These are phyloP conservation scores for Cryptococcus neoformans DNA, from an alignment of 1,284 basidiomycete species.

Conservation along the genomic window DNA sequence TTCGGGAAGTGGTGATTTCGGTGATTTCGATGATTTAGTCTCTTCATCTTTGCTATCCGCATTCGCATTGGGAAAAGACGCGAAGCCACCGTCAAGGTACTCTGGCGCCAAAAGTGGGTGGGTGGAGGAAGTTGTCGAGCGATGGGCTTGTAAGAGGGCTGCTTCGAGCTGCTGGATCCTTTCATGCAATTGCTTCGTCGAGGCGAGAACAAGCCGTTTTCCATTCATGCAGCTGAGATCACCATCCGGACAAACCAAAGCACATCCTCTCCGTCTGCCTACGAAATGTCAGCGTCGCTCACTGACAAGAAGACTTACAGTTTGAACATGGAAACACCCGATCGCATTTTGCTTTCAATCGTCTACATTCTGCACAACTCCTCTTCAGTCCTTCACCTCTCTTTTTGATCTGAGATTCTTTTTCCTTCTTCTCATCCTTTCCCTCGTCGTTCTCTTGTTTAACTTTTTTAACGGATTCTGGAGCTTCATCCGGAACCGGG, in stretches of 20 bases:
- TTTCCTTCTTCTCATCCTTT: constrained; percentile 14
- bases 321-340: constrained; percentile 44
- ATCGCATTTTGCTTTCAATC: constrained; percentile 46
- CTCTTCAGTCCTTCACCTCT: constrained; percentile 24
- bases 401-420: constrained; percentile 11
- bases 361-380: constrained; percentile 42
- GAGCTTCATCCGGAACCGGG: neutral
- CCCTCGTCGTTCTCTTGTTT: constrained; percentile 4
- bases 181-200: constrained; percentile 44
- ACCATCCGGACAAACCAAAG: constrained; percentile 43
- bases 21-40: neutral
- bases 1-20: neutral
- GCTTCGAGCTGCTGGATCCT: constrained; percentile 43
- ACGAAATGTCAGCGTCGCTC: constrained; percentile 1
- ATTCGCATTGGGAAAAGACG: neutral
- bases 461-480: neutral
- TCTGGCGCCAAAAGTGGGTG: constrained; percentile 40
- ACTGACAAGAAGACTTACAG: constrained; percentile 24
- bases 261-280: constrained; percentile 43
- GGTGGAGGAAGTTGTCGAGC: constrained; percentile 3
- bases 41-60: neutral
- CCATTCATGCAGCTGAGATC: constrained; percentile 48
- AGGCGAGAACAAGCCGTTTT: constrained; percentile 43
- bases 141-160: constrained; percentile 34
- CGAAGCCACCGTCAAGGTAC: constrained; percentile 40